Evolutionary conservation across 1,139 yeast genomes (phyloP), one percentile per base, ranked within the genome.

Genomic region (Geotrichum restrictum): DNA sequence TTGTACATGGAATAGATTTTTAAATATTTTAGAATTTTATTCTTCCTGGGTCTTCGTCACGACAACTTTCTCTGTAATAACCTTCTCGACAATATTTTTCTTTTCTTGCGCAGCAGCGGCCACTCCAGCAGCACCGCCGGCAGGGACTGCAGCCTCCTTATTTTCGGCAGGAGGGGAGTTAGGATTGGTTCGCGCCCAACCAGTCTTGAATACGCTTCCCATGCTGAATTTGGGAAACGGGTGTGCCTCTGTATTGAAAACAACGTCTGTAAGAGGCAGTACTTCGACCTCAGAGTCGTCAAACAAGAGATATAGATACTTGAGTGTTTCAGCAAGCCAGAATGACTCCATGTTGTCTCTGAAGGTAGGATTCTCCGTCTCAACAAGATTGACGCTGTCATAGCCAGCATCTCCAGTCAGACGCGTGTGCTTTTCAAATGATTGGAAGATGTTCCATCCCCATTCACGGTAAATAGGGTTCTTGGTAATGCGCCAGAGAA

Each of bases 251-350:
- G 96, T 88, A 69, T 88, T 91, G 75, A 88, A 88, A 1, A 91
- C 91, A 55, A 84, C 79, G 56, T 83, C 71, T 48, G 81, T 82
- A 57, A 86, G 73, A 13, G 87, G 83, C 36, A 81, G 61, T 55
- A 73, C 68, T 60, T 77, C 74, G 18, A 76, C 77, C 41, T 82
- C 82, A 60, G 85, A 88, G 52, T 77, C 81, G 54, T 80, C 85
- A 69, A 91, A 91, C 60, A 91, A 74, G 57, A 91, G 73, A 67
- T 88, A 89, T 54, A 91, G 75, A 68, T 91, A 91, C 69, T 91
- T 91, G 65, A 91, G 77, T 1, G 98, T 91, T 68, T 91, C 97
- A 0, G 96, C 91, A 55, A 88, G 74, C 98, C 98, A 91, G 74
- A 88, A 88, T 14, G 95, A 84, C 69, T 91, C 97, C 78, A 88